Evolutionary conservation across 1,284 basidiomycete species (phyloP), one percentile per base, ranked within the genome.

Genomic region (Singerocomus inundabilis): DNA sequence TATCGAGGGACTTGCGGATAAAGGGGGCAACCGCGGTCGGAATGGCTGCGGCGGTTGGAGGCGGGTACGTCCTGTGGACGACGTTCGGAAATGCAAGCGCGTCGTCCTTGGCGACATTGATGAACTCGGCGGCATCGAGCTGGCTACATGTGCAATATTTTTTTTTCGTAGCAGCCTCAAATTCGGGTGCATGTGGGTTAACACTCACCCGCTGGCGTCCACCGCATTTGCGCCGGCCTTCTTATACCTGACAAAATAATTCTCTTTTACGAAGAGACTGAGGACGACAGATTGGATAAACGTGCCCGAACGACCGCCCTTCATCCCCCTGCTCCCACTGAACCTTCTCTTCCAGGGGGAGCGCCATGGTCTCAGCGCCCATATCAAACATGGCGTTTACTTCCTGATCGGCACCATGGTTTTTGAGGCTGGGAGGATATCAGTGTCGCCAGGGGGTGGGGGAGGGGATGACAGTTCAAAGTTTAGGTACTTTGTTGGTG

Each of bases 51-150:
- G 78, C 75, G 15, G 81, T 78, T 0, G 77, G 73, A 0, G 64
- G 58, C 0, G 84, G 84, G 57, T 86, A 87, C 0, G 70, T 69
- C 21, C 83, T 76, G 32, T 78, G 74, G 9, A 71, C 72, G 25
- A 74, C 67, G 1, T 66, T 54, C 0, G 84, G 84, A 68, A 74
- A 85, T 0, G 80, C 73, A 0, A 85, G 60, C 0, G 73, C 80
- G 53, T 88, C 85, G 58, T 88, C 83, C 59, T 84, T 82, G 0
- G 85, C 70, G 21, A 87, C 66, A 57, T 87, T 86, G 53, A 87
- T 70, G 66, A 85, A 86, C 58, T 87, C 83, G 12, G 77, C 74
- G 1, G 76, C 78, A 62, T 87, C 84, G 31, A 55, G 45, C 59
- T 53, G 45, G 10, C 63, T 59, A 26, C 33, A 21, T 4, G 4